Conservation (phyloP, 2,329 filamentous ascomycete genomes). For the Colletotrichum sp. region DNA sequence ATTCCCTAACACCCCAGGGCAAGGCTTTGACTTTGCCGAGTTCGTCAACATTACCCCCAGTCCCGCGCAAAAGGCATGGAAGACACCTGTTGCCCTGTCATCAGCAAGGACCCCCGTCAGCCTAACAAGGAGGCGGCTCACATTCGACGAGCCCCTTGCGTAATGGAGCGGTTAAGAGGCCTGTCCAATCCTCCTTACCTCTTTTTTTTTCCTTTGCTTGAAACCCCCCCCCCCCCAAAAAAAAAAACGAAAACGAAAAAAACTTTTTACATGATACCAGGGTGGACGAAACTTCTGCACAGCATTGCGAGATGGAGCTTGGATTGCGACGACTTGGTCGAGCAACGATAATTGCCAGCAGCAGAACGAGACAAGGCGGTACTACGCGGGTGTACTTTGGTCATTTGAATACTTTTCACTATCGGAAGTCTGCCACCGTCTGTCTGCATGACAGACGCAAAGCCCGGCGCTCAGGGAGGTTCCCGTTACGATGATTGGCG, state of each 20-base stretch:
- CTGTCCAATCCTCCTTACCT: not conserved
- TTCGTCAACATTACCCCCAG: constrained; percentile 98
- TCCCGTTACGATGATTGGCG: not conserved
- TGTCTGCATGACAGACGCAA: not conserved
- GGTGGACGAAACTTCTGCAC: not conserved
- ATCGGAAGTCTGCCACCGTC: not conserved
- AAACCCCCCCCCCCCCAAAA: not conserved
- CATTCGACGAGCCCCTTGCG: constrained; percentile 78
- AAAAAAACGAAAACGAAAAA: not conserved
- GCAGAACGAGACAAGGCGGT: not conserved
- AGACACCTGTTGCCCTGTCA: constrained; percentile 70
- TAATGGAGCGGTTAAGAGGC: constrained; percentile 25
- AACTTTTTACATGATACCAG: not conserved
- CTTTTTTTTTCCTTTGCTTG: not conserved
- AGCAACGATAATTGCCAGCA: not conserved
- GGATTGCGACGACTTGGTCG: not conserved
- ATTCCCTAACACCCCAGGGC: constrained; percentile 79
- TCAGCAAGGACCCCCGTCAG: constrained; percentile 62
- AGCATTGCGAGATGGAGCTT: not conserved
- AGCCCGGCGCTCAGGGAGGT: not conserved
- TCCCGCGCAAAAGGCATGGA: constrained; percentile 89
- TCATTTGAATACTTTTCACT: not conserved
- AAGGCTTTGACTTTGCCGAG: constrained; percentile 90
- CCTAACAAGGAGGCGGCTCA: constrained; percentile 76
- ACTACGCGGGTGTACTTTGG: not conserved